Base-by-base conservation (phyloP, 169 alveolate species). In the Neospora caninum region DNA sequence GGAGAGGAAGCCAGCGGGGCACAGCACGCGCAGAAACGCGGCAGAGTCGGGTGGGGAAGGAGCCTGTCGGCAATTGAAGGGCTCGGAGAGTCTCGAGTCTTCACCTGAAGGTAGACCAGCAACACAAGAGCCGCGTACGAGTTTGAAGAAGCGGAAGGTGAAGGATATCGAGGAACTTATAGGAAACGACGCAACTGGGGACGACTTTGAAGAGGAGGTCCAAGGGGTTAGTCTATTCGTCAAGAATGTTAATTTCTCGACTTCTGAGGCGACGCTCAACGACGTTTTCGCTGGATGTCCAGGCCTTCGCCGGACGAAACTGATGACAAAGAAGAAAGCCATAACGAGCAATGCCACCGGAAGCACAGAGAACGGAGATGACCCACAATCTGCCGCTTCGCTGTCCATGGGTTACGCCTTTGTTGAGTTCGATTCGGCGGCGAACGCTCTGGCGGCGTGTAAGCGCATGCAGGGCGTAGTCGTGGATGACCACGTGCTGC, bases 371-470 rank as follows among this genome's bases (percentile, higher is more conserved):
- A 43, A 34, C 94, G 97, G 43, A 95, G 87, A 80, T 38, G 73
- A 2, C 6, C 29, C n/a, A 64, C 43, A 20, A 4, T 16, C 91
- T 13, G 6, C 94, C 18, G 4, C 94, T 29, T 20, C 36, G 87
- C 91, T 97, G 42, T 97, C 99, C 4, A 94, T 96, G 96, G 99
- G 99, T 16, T 98, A 97, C 94, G 99, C 99, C 36, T 98, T 98
- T 95, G 98, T 98, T 6, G 99, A 98, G 93, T 97, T 97, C 88
- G 98, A 95, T n/a, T 92, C 89, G 13, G 88, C 70, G 34, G 96
- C 92, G 31, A 39, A 53, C 31, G 92, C 93, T n/a, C 64, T 82
- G 41, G 97, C 92, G 39, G 97, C 97, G 78, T 88, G 95, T 31
- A 97, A 96, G 88, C 95, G 93, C 73, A 88, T 95, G 94, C 97